Base-by-base conservation (phyloP, 805 yeast genomes). In the Ogataea saltuana region DNA sequence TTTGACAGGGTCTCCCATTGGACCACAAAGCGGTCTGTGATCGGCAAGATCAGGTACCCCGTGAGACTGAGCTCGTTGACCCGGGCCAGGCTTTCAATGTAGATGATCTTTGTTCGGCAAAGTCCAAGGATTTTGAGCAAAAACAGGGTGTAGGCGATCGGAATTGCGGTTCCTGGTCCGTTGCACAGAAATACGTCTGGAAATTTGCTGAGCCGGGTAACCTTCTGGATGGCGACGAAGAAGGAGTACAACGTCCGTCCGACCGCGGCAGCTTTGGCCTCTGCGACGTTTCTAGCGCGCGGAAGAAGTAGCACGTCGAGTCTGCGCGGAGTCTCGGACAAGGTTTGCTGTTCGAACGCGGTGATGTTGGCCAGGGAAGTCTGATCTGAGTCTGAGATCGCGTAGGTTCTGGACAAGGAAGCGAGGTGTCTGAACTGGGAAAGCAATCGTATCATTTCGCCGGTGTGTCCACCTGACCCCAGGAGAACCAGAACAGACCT, bases 381-480 rank as follows among this genome's bases (percentile, higher is more conserved):
- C 1, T 64, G 50, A 46, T 76, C 80, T 3, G 73, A 72, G 5
- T 76, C 64, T 0, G 84, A 68, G 0, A 72, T 58, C 8, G 63
- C 51, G 39, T 63, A 66, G 6, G 52, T 48, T 17, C 63, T 41
- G 23, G 49, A 40, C 20, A 68, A 22, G n/a, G 64, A 19, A 8
- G 42, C 46, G 1, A 54, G 26, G 4, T 44, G 42, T 17, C 68
- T 56, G 34, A 75, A 65, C 28, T 70, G 69, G 4, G 58, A 47
- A 8, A 88, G 60, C 13, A 91, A 69, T 19, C 90, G 69, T n/a
- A 90, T 61, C 95, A 91, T 88, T 62, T 91, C 97, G 1, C 97
- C 97, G 0, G 97, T 89, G 57, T 89, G 98, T 2, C 97, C 98
- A 2, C 99, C 99, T 0, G 97, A 88, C 0, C 98, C 98, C 9